phyloP scores from a whole-genome alignment of 2,329 filamentous ascomycete species.

The Penicillium palitans region DNA sequence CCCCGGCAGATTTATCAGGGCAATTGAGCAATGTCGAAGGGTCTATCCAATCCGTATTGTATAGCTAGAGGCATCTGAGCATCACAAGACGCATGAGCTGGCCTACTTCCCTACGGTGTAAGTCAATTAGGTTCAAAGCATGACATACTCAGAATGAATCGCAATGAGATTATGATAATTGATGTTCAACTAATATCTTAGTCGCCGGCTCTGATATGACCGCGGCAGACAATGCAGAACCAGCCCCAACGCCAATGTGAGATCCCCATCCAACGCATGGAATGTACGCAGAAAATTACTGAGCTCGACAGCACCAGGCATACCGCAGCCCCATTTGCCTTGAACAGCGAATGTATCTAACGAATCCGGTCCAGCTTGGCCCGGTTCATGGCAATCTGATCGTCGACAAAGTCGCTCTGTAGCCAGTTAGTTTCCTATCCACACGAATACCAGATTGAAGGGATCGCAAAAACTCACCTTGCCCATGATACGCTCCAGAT shows the following conservation, averaged over 20 bases:
- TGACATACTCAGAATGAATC: background rate
- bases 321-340: conserved; percentile 21
- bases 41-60: background rate
- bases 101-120: background rate
- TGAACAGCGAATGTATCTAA: conserved; percentile 21
- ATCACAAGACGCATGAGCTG: background rate
- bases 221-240: conserved; percentile 8
- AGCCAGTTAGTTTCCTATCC: conserved; percentile 24
- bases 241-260: conserved; percentile 9
- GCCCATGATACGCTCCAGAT: conserved; percentile 72
- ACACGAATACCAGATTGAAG: background rate
- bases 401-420: conserved; percentile 79
- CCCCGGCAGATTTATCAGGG: background rate
- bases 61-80: background rate
- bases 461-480: conserved; percentile 61
- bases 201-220: conserved; percentile 7
- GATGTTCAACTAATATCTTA: conserved; percentile 5
- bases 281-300: conserved; percentile 15
- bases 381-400: conserved; percentile 76
- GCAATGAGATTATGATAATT: conserved; percentile 10
- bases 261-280: background rate
- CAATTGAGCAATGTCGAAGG: background rate
- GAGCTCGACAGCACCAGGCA: conserved; percentile 34
- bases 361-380: conserved; percentile 63
- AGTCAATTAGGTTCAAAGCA: background rate